A percentile compares a stretch with the other conserved stretches of the same genome.
These are phyloP conservation scores for Mortierella sp. DNA, from an alignment of 371 early-diverging fungal species.

Conservation along the genomic window DNA sequence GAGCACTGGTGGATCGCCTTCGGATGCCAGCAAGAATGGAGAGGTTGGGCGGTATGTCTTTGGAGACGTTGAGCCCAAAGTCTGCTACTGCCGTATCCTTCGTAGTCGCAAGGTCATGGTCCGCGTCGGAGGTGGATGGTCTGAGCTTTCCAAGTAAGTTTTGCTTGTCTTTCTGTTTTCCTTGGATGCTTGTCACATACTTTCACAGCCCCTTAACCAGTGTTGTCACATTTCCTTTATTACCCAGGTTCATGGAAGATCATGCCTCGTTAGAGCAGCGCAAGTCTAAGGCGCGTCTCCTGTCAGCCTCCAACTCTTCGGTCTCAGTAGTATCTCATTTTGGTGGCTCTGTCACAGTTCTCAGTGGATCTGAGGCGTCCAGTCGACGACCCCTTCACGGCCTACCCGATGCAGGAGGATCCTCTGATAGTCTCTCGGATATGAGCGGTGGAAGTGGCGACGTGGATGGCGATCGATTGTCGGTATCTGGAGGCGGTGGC, in stretches of 20 bases:
- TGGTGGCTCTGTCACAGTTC: slow-evolving; percentile 27
- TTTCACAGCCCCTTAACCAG: not conserved
- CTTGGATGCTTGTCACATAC: not conserved
- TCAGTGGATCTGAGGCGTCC: slow-evolving; percentile 31
- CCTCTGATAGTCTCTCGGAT: slow-evolving; percentile 46
- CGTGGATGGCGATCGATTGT: not conserved
- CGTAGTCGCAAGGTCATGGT: slow-evolving; percentile 82
- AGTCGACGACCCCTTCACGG: slow-evolving; percentile 1
- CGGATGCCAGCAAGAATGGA: slow-evolving; percentile 55
- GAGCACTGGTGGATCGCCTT: slow-evolving; percentile 8
- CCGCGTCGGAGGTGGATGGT: slow-evolving; percentile 86
- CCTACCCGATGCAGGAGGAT: slow-evolving; percentile 6
- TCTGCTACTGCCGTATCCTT: slow-evolving; percentile 81
- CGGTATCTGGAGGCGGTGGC: not conserved
- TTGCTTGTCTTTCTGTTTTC: not conserved
- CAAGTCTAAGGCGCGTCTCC: slow-evolving; percentile 31
- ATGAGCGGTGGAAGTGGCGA: slow-evolving; percentile 24
- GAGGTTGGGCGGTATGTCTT: slow-evolving; percentile 81
- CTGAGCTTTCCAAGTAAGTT: slow-evolving; percentile 71
- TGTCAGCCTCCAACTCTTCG: slow-evolving; percentile 49
- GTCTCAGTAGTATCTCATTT: slow-evolving; percentile 41
- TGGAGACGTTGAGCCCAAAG: slow-evolving; percentile 77
- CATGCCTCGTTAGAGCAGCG: slow-evolving; percentile 54
- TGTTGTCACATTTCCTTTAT: not conserved
- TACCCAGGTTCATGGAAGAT: slow-evolving; percentile 51